Percentiles rank a stretch among this genome's conserved stretches.
Conservation (phyloP, 495 filamentous ascomycete species). For the Aspergillus bridgeri region DNA sequence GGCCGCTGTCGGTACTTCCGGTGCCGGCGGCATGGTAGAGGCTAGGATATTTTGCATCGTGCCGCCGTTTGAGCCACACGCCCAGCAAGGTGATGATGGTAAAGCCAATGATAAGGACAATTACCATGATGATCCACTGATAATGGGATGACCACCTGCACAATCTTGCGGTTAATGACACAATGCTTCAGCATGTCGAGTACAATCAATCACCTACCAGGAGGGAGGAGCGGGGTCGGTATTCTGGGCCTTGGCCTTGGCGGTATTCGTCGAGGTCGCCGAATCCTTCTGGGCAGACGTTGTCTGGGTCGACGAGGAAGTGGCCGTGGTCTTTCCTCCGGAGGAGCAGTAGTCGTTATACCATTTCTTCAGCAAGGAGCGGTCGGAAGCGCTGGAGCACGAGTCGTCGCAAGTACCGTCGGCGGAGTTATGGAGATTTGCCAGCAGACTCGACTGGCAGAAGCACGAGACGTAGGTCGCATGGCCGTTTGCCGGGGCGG, state of each 20-base stretch:
- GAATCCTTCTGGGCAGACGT: slow-evolving; percentile 14
- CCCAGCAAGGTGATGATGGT: slow-evolving; percentile 30
- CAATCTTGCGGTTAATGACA: neutral
- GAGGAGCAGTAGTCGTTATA: slow-evolving; percentile 43
- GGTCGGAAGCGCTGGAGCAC: slow-evolving; percentile 35
- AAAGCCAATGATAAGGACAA: slow-evolving; percentile 49
- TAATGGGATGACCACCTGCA: slow-evolving; percentile 50
- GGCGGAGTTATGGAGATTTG: slow-evolving; percentile 33
- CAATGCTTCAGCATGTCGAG: neutral
- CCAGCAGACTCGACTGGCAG: slow-evolving; percentile 48
- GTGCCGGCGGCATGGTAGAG: slow-evolving; percentile 31
- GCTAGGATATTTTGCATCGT: slow-evolving; percentile 41
- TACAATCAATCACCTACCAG: slow-evolving; percentile 21
- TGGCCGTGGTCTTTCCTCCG: slow-evolving; percentile 15
- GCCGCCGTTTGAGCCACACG: slow-evolving; percentile 46
- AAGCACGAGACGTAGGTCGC: slow-evolving; percentile 51
- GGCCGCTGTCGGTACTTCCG: slow-evolving; percentile 19
- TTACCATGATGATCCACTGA: slow-evolving; percentile 53
- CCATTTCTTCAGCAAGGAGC: slow-evolving; percentile 44
- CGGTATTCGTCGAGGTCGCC: slow-evolving; percentile 11
- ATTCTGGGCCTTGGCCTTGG: slow-evolving; percentile 11
- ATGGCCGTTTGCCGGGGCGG: slow-evolving; percentile 26
- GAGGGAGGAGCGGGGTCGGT: slow-evolving; percentile 18
- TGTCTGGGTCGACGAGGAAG: slow-evolving; percentile 12
- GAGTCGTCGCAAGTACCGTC: slow-evolving; percentile 33